Percentiles rank a stretch among this genome's conserved stretches.
Conservation (phyloP, 176 grass and related monocot species). For the Oryza punctata region DNA sequence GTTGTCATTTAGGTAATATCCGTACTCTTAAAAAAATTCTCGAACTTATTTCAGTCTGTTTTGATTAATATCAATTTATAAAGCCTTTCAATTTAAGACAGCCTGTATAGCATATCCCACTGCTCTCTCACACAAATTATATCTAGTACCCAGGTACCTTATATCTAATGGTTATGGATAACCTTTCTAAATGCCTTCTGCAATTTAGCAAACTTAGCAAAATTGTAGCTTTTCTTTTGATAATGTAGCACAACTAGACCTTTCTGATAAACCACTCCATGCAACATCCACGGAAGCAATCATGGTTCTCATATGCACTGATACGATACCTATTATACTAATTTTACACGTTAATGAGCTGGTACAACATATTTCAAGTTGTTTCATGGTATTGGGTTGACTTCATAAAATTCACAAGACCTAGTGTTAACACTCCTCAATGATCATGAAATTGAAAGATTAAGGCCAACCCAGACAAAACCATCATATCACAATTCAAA, state of each 20-base stretch:
- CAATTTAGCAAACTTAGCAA: not conserved
- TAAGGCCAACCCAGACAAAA: not conserved
- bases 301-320: not conserved
- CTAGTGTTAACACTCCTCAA: not conserved
- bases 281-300: not conserved
- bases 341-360: not conserved
- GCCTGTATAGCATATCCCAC: not conserved
- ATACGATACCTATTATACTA: not conserved
- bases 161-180: not conserved
- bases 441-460: not conserved
- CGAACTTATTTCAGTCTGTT: not conserved
- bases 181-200: not conserved
- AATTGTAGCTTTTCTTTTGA: not conserved
- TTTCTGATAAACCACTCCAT: not conserved
- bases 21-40: not conserved
- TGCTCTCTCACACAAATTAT: not conserved
- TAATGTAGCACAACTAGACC: not conserved
- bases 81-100: not conserved
- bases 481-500: not conserved
- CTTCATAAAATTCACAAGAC: not conserved
- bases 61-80: not conserved
- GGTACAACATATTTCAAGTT: not conserved
- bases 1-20: slow-evolving; percentile 89
- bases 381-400: not conserved
- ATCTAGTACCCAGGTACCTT: not conserved